These are phyloP conservation scores for Ricinus communis DNA, from an alignment of 345 rosid genomes.

Conservation along the genomic window DNA sequence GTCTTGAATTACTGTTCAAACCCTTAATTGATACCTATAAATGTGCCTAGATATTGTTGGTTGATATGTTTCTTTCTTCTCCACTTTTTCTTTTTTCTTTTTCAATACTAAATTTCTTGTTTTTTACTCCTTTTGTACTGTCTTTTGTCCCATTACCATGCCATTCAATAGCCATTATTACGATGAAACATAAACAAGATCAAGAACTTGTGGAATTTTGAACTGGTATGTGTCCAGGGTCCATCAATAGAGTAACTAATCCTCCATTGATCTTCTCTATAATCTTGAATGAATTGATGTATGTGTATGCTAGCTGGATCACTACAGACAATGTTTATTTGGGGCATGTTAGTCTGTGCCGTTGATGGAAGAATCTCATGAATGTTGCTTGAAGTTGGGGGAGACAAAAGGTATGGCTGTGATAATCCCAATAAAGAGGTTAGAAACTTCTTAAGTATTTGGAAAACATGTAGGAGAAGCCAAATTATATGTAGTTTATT, in stretches of 20 bases:
- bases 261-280: not conserved
- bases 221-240: too few relatives aligned
- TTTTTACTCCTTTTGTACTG: constrained; percentile 12
- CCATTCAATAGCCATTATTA: too few relatives aligned
- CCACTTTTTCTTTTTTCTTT: not conserved
- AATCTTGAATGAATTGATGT: not conserved
- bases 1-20: constrained; percentile 11
- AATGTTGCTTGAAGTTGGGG: constrained; percentile 21
- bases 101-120: constrained; percentile 15
- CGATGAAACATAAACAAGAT: not conserved
- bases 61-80: constrained; percentile 33
- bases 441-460: constrained; percentile 20
- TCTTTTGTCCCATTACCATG: not conserved
- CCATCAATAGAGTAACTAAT: not conserved
- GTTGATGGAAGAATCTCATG: constrained; percentile 28
- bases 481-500: too few relatives aligned
- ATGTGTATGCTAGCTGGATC: not conserved
- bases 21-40: constrained; percentile 17
- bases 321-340: not conserved
- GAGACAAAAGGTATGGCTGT: constrained; percentile 34
- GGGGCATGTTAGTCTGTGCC: constrained; percentile 38
- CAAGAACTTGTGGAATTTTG: not conserved
- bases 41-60: constrained; percentile 26
- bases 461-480: too few relatives aligned
- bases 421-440: constrained; percentile 24